Conservation (phyloP, 176 grass and related monocot species). For the Bonia amplexicaulis region DNA sequence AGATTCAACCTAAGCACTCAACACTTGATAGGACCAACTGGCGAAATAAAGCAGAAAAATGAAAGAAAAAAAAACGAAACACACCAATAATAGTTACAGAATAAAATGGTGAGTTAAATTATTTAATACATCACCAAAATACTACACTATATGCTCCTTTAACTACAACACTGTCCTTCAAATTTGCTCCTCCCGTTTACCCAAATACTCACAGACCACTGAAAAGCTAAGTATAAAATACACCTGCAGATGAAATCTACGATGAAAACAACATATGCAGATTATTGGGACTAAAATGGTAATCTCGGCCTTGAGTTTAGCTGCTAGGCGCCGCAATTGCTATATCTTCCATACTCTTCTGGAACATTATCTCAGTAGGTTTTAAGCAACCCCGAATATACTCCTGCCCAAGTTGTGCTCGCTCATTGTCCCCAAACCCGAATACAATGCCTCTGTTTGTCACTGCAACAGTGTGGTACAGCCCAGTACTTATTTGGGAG, state of each 20-base stretch:
- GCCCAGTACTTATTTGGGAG: constrained; percentile 91
- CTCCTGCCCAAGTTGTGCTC: constrained; percentile 92
- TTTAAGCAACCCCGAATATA: constrained; percentile 75
- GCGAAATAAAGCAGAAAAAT: background rate
- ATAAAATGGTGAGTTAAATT: constrained; percentile 24
- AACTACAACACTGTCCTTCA: constrained; percentile 37
- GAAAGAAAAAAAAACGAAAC: background rate
- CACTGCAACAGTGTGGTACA: constrained; percentile 93
- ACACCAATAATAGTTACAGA: constrained; percentile 33
- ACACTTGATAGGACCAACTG: background rate
- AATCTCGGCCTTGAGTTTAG: constrained; percentile 15
- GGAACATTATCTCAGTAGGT: constrained; percentile 88
- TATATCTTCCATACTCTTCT: constrained; percentile 72
- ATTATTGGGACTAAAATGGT: constrained; percentile 13
- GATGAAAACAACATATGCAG: constrained; percentile 29
- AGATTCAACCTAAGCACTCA: background rate
- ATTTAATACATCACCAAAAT: constrained; percentile 41
- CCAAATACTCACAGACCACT: constrained; percentile 30
- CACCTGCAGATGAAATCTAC: constrained; percentile 17
- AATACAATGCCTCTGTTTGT: constrained; percentile 85
- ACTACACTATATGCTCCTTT: constrained; percentile 34
- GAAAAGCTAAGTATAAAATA: constrained; percentile 34
- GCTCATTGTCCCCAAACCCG: constrained; percentile 95
- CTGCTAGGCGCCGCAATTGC: constrained; percentile 63
- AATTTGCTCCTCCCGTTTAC: constrained; percentile 14